Percentiles rank a stretch among this genome's conserved stretches.
Evolutionary conservation across 192 early-diverging fungal genomes (phyloP).

Genomic region (Obelidium mucronatum): DNA sequence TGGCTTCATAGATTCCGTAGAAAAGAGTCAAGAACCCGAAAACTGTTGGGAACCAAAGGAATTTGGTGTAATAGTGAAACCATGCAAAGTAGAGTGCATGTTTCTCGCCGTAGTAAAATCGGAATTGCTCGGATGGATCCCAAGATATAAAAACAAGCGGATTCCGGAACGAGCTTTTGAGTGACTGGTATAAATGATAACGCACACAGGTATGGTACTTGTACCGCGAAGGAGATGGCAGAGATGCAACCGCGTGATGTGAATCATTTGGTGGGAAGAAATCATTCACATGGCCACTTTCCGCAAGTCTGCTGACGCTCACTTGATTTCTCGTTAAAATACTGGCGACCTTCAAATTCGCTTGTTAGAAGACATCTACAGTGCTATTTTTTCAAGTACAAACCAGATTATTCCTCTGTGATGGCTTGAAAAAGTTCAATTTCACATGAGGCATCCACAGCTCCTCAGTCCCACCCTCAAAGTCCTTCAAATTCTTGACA

Average conservation of each 20-base stretch:
- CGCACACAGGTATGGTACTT: conserved; percentile 13
- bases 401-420: conserved; percentile 26
- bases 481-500: background rate
- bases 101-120: conserved; percentile 69
- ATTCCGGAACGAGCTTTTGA: background rate
- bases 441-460: background rate
- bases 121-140: conserved; percentile 17
- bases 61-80: conserved; percentile 70
- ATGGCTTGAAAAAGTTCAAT: conserved; percentile 19
- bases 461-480: background rate
- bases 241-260: background rate
- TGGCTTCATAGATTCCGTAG: conserved; percentile 50
- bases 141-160: background rate
- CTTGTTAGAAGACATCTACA: background rate
- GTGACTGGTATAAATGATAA: conserved; percentile 15
- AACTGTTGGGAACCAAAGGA: conserved; percentile 58
- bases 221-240: background rate
- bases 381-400: background rate
- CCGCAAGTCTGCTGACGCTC: background rate
- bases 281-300: background rate
- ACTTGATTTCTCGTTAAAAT: background rate
- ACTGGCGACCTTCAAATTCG: conserved; percentile 16
- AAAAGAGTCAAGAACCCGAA: conserved; percentile 54
- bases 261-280: conserved; percentile 13
- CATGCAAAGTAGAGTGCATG: conserved; percentile 74